phyloP scores from a whole-genome alignment of 305 asterid species.

The Striga hermonthica region DNA sequence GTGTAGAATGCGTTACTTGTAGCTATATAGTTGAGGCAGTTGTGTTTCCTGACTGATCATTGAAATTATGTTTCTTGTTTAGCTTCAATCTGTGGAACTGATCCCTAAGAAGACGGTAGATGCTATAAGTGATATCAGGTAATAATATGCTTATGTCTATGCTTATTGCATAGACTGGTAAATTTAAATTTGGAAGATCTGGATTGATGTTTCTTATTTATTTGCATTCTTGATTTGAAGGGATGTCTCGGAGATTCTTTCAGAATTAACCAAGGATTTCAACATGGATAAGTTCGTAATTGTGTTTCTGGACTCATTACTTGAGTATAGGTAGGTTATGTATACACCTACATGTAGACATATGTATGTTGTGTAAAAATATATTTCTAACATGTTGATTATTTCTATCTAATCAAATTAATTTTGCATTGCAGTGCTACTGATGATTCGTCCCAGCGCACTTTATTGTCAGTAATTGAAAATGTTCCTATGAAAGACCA shows the following conservation, averaged over 20 bases:
- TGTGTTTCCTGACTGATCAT: slow-evolving; percentile 20
- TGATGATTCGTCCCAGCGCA: slow-evolving; percentile 49
- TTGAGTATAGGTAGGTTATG: slow-evolving; percentile 67
- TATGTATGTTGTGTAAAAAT: slow-evolving; percentile 50
- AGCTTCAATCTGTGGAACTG: slow-evolving; percentile 68
- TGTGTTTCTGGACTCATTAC: slow-evolving; percentile 71
- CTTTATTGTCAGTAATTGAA: slow-evolving; percentile 51
- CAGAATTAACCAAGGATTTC: slow-evolving; percentile 65
- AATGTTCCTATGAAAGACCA: slow-evolving; percentile 55
- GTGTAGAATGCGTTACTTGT: slow-evolving; percentile 25
- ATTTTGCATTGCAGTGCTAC: slow-evolving; percentile 53
- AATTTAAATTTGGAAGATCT: slow-evolving; percentile 20
- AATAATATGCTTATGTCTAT: slow-evolving; percentile 20
- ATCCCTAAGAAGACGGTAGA: slow-evolving; percentile 77
- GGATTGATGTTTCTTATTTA: slow-evolving; percentile 19
- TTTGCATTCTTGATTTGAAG: slow-evolving; percentile 42
- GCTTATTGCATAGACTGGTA: slow-evolving; percentile 18
- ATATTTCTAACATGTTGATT: slow-evolving; percentile 15
- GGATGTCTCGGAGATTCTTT: slow-evolving; percentile 60
- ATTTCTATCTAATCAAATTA: slow-evolving; percentile 20
- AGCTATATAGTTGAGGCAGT: slow-evolving; percentile 17
- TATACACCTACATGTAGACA: slow-evolving; percentile 5
- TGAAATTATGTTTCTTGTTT: slow-evolving; percentile 29
- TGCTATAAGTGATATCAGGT: slow-evolving; percentile 63
- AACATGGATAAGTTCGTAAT: slow-evolving; percentile 67